Percentiles rank a stretch among this genome's conserved stretches.
Evolutionary conservation across 1,139 yeast genomes (phyloP).

Genomic region (Candida smagusa): DNA sequence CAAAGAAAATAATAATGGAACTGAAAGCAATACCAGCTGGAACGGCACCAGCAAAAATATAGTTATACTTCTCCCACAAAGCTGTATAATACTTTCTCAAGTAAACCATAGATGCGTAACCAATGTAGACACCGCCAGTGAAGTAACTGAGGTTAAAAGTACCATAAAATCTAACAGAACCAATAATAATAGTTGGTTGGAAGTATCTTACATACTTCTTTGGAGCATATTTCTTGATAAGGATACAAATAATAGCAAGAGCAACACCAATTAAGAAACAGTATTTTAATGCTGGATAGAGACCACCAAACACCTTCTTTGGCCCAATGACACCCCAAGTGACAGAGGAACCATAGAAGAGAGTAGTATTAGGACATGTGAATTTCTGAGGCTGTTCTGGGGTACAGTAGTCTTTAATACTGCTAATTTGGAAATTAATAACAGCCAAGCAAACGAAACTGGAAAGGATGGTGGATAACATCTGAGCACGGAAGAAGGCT

Average conservation of each 20-base stretch:
- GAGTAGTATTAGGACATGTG: constrained; percentile 46
- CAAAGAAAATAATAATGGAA: constrained; percentile 17
- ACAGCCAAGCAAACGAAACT: constrained; percentile 52
- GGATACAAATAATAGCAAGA: constrained; percentile 28
- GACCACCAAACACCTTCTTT: constrained; percentile 41
- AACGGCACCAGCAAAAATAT: constrained; percentile 16
- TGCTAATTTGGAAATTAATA: constrained; percentile 49
- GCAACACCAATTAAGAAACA: constrained; percentile 49
- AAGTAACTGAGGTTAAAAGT: constrained; percentile 15
- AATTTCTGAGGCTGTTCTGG: constrained; percentile 38
- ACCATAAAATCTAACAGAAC: constrained; percentile 15
- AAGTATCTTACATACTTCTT: constrained; percentile 11
- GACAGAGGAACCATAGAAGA: constrained; percentile 54
- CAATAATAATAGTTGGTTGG: constrained; percentile 18
- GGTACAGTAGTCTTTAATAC: constrained; percentile 47
- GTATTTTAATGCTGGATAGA: constrained; percentile 48
- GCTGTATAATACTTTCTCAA: constrained; percentile 13
- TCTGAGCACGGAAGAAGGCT: constrained; percentile 57
- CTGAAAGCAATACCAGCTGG: constrained; percentile 19
- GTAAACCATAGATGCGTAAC: constrained; percentile 15
- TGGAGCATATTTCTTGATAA: constrained; percentile 22
- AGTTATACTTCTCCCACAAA: constrained; percentile 21
- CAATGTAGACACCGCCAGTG: constrained; percentile 15
- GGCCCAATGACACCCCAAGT: constrained; percentile 71
- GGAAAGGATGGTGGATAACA: constrained; percentile 41